Percentiles rank a stretch among this genome's conserved stretches.
Conservation (phyloP, 2,329 filamentous ascomycete genomes). For the Chrysosphaeria jannelii region DNA sequence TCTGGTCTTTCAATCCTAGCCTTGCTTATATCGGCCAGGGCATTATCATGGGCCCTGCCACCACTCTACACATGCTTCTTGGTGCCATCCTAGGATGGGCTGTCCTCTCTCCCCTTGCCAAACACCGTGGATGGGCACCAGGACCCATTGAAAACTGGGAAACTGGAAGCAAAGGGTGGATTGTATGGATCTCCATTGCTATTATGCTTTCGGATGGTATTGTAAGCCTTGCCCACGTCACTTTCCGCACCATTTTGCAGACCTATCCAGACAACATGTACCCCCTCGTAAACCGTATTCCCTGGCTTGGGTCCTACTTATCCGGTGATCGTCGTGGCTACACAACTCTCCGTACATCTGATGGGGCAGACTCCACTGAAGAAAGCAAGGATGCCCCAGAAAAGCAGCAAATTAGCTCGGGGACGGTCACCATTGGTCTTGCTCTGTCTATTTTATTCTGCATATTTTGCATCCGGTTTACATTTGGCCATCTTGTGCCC, state of each 20-base stretch:
- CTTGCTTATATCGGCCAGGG: conserved; percentile 94
- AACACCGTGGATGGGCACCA: conserved; percentile 63
- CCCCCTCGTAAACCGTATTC: conserved; percentile 1
- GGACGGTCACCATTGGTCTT: conserved; percentile 44
- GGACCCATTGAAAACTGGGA: conserved; percentile 74
- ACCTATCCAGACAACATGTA: conserved; percentile 2
- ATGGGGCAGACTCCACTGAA: background rate
- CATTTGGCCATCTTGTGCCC: conserved; percentile 56
- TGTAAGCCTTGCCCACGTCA: conserved; percentile 57
- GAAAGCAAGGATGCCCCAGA: conserved; percentile 39
- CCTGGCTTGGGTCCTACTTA: background rate
- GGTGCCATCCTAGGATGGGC: conserved; percentile 80
- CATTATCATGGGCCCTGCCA: conserved; percentile 93
- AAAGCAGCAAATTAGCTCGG: conserved; percentile 48
- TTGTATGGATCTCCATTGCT: conserved; percentile 82
- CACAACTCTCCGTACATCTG: conserved; percentile 3
- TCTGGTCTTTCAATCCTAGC: conserved; percentile 89
- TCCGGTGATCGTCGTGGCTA: conserved; percentile 4
- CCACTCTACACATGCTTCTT: conserved; percentile 81
- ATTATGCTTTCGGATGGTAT: conserved; percentile 93
- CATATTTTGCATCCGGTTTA: conserved; percentile 47
- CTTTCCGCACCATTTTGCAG: conserved; percentile 15
- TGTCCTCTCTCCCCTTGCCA: conserved; percentile 65
- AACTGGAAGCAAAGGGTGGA: conserved; percentile 86
- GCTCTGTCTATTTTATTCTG: conserved; percentile 51